Base-by-base conservation (phyloP, 371 early-diverging fungal species). In the Mortierella sp. region DNA sequence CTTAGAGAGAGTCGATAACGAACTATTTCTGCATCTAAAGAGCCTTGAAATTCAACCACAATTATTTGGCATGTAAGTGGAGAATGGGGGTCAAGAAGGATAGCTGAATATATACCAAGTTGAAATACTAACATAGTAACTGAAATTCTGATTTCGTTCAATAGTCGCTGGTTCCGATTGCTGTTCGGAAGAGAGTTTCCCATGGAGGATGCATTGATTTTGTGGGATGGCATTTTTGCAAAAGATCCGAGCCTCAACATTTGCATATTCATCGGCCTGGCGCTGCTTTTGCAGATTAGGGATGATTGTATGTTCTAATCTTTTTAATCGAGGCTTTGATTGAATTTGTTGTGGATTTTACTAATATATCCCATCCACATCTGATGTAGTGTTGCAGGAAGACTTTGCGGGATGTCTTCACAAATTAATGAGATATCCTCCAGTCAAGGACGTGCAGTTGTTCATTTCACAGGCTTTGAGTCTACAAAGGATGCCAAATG, bases 191-290 rank as follows among this genome's bases (percentile, higher is more conserved):
- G 98, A 48, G 98, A 97, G 83, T 93, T 97, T 62, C 84, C 91
- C 3, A 88, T 95, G 10, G 84, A 90, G 11, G 86, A 92, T n/a
- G 85, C 93, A 8, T 71, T 96, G 36, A 62, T 77, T n/a, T 84
- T 97, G 53, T 97, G 98, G 98, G 97, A 96, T 72, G 94, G 93
- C 11, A 87, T 97, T 11, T 93, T 97, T 84, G 94, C 95, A 7
- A 91, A 94, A 58, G 94, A 93, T 69, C 84, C 88, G 6, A 87
- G 90, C 7, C 83, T 96, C 33, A 84, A 90, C 21, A 88, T 96
- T 47, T 94, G 90, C 4, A 96, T 96, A 67, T 97, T 93, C 88
- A 83, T 97, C 9, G 92, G 93, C 50, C 69, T 95, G 5, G 92
- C 93, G 0, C 80, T 97, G 72, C 86, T 97, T 22, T 70, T 95